Evolutionary conservation across 2,329 filamentous ascomycete genomes (phyloP).

Genomic region (Chaetomium olivaceum): DNA sequence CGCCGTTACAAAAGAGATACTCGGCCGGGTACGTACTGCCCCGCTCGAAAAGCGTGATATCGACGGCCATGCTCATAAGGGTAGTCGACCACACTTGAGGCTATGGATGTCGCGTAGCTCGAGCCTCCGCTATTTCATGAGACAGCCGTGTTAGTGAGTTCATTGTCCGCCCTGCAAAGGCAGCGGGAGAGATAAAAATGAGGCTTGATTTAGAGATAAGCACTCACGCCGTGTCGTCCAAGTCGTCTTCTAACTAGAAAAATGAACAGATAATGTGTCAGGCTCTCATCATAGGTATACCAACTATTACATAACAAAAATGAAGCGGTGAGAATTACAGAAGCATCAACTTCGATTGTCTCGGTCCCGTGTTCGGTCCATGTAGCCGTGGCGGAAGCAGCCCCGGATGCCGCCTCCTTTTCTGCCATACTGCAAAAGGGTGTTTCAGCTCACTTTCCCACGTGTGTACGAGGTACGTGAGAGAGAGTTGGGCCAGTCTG

Average conservation of each 20-base stretch:
- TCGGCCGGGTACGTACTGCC: conserved; percentile 30
- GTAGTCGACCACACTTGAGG: conserved; percentile 36
- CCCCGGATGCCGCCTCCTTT: background rate
- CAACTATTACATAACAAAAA: background rate
- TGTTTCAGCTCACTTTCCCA: background rate
- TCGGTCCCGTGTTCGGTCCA: conserved; percentile 13
- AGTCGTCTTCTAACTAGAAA: background rate
- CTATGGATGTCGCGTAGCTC: conserved; percentile 34
- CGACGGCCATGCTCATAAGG: conserved; percentile 38
- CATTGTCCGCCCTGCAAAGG: background rate
- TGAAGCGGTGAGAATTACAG: background rate
- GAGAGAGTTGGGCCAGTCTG: background rate
- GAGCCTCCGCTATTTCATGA: conserved; percentile 18
- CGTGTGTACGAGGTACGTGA: background rate
- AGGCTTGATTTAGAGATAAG: background rate
- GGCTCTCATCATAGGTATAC: background rate
- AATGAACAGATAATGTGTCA: background rate
- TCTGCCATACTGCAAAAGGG: background rate
- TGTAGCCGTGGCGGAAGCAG: background rate
- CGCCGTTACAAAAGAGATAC: background rate
- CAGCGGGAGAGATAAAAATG: background rate
- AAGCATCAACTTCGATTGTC: conserved; percentile 9
- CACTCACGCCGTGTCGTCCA: conserved; percentile 10
- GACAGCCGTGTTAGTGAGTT: conserved; percentile 1
- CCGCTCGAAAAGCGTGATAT: conserved; percentile 40